Base-by-base conservation (phyloP, 139 green algal species). In the Coelastrella sp. region DNA sequence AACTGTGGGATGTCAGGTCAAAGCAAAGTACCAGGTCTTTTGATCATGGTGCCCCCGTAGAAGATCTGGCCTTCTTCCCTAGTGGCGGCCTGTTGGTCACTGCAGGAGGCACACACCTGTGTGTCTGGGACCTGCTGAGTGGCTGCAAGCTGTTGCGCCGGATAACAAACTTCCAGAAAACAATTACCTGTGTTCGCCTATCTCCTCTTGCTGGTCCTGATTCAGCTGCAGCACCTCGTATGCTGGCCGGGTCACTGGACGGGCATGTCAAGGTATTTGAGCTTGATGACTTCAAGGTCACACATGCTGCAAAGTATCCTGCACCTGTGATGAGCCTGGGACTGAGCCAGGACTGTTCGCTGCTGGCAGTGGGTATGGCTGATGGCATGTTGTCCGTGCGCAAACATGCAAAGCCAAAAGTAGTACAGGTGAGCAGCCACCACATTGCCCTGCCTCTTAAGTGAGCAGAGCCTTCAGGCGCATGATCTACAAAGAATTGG, bases 211-310 rank as follows among this genome's bases (percentile, higher is more conserved):
- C 95, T 19, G 96, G 93, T 3, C 94, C 93, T 0, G 92, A 94
- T 65, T 92, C 82, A 11, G 70, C 90, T 20, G 93, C 94, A 5
- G 94, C 94, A 10, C 95, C 97, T 7, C 95, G 98, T 56, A 91
- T 99, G 89, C 92, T 99, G 19, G 94, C 98, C 6, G 98, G 95
- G 24, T 97, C 95, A 0, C 92, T 99, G 63, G 98, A 99, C 85
- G 96, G 97, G 0, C 96, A 99, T 80, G 96, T 99, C 76, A 99
- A 99, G 95, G 92, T 99, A 11, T 98, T 98, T 87, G 97, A 99
- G 82, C 90, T 97, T 81, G 96, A 98, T 84, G 91, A 80, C 0
- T 98, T 97, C 93, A 95, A 93, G 82, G 94, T 97, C 75, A 96
- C 93, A 8, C 94, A 98, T 84, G 93, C 95, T 7, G 93, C 92